Percentiles rank a stretch among this genome's conserved stretches.
These are phyloP conservation scores for Isoetes taiwanensis DNA, from an alignment of 75 land plant species.

Conservation along the genomic window DNA sequence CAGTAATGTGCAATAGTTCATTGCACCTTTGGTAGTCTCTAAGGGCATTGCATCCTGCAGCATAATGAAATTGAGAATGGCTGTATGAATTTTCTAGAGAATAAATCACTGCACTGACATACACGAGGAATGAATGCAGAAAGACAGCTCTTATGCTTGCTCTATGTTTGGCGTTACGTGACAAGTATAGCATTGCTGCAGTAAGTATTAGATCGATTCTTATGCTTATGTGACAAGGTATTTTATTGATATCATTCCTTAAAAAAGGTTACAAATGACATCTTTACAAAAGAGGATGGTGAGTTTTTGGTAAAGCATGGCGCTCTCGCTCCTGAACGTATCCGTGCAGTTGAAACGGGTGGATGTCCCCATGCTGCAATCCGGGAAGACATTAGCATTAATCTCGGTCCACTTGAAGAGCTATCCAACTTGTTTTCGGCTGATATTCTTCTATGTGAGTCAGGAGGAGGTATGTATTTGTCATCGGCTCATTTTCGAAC, in stretches of 20 bases:
- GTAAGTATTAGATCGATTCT: conserved; percentile 31
- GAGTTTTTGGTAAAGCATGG: conserved; percentile 93
- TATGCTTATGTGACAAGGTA: background rate
- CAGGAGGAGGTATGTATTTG: conserved; percentile 79
- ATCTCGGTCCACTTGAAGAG: conserved; percentile 96
- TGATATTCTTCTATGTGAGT: conserved; percentile 94
- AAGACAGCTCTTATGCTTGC: conserved; percentile 97
- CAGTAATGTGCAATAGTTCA: too few species aligned
- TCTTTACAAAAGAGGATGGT: conserved; percentile 96
- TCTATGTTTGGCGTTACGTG: conserved; percentile 62
- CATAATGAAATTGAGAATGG: too few species aligned
- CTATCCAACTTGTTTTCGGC: conserved; percentile 63
- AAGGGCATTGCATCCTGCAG: too few species aligned
- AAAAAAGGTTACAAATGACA: conserved; percentile 91
- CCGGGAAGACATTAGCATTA: conserved; percentile 96
- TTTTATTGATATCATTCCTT: background rate
- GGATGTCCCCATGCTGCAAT: conserved; percentile 99
- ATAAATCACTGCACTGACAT: too few species aligned
- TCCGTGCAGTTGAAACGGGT: conserved; percentile 95
- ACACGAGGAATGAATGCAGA: conserved; percentile 36
- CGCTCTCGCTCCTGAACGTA: conserved; percentile 93
- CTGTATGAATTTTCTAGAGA: too few species aligned
- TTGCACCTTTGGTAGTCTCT: too few species aligned
- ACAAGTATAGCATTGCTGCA: conserved; percentile 96
- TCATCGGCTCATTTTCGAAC: background rate